Percentiles rank a stretch among this genome's conserved stretches.
Conservation (phyloP, 1,284 basidiomycete genomes). For the Ustilago hordei region DNA sequence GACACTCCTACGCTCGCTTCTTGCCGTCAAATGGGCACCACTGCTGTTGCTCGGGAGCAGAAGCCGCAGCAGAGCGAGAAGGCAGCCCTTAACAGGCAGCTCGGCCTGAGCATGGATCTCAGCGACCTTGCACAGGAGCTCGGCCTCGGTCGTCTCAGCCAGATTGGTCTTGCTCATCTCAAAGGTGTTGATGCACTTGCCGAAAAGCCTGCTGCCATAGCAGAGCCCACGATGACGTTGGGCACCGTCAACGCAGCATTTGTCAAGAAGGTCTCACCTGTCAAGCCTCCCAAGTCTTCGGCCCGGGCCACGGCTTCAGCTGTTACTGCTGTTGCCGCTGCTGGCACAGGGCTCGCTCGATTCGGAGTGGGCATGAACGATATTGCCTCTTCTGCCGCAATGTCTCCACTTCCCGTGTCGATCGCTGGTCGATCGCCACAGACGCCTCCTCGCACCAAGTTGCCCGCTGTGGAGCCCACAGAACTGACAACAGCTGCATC, state of each 20-base stretch:
- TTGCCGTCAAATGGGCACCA: conserved; percentile 36
- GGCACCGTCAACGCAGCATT: conserved; percentile 3
- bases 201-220: conserved; percentile 17
- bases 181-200: conserved; percentile 35
- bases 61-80: conserved; percentile 10
- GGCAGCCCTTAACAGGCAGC: conserved; percentile 25
- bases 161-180: conserved; percentile 39
- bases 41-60: conserved; percentile 1
- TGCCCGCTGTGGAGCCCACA: conserved; percentile 16
- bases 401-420: conserved; percentile 47
- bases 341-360: conserved; percentile 17
- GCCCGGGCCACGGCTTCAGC: conserved; percentile 22
- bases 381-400: conserved; percentile 37
- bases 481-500: not conserved
- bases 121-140: conserved; percentile 53
- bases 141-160: conserved; percentile 51
- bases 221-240: not conserved
- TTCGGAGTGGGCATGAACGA: conserved; percentile 29
- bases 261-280: conserved; percentile 22
- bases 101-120: conserved; percentile 52
- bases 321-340: conserved; percentile 8
- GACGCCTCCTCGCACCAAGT: conserved; percentile 33
- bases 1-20: conserved; percentile 53
- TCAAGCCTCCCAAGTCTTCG: conserved; percentile 51
- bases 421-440: conserved; percentile 51